Conservation (phyloP, 139 green algal species). For the Chlorella vulgaris region DNA sequence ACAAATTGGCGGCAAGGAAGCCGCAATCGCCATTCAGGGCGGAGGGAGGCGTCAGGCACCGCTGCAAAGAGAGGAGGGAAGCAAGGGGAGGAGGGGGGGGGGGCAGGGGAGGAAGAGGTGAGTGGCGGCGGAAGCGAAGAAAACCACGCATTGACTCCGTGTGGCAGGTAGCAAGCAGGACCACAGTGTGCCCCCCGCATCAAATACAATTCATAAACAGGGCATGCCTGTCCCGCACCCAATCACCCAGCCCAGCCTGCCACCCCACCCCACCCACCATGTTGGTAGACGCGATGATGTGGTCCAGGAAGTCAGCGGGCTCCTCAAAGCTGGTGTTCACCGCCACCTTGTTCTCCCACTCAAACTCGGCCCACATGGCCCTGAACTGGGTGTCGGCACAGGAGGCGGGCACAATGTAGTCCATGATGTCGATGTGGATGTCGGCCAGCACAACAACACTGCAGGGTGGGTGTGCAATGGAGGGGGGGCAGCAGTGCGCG, state of each 20-base stretch:
- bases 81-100: neutral
- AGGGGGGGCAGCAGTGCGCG: slow-evolving; percentile 24
- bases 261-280: slow-evolving; percentile 66
- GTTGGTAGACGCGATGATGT: slow-evolving; percentile 96
- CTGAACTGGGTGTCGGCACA: slow-evolving; percentile 91
- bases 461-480: slow-evolving; percentile 30
- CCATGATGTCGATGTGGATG: slow-evolving; percentile 99
- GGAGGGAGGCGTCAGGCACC: slow-evolving; percentile 87
- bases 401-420: slow-evolving; percentile 96
- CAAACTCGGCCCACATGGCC: slow-evolving; percentile 99
- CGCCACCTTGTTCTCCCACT: slow-evolving; percentile 99
- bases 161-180: too few species aligned
- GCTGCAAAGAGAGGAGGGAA: neutral
- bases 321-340: slow-evolving; percentile 95
- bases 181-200: too few species aligned
- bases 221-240: too few species aligned
- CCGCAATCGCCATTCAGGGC: slow-evolving; percentile 91
- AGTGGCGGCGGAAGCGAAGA: too few species aligned
- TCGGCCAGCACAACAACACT: slow-evolving; percentile 97
- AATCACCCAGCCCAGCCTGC: neutral
- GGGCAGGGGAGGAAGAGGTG: neutral
- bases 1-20: slow-evolving; percentile 98
- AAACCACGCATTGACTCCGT: too few species aligned
- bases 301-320: slow-evolving; percentile 86
- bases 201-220: too few species aligned